Conservation (phyloP, 495 filamentous ascomycete species). For the Aspergillus carlsbadensis region DNA sequence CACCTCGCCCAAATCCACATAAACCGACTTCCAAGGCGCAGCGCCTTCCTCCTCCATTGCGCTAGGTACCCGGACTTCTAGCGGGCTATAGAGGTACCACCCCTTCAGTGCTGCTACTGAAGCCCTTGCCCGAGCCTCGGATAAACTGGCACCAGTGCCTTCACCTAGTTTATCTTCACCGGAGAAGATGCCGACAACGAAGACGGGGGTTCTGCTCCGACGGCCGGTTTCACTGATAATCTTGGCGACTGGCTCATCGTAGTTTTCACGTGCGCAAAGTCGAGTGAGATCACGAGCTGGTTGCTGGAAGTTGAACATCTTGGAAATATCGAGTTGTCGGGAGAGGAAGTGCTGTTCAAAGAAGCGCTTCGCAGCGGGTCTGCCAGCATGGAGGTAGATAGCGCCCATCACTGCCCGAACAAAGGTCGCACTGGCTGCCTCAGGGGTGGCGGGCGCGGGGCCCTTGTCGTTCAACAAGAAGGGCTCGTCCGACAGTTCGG, state of each 20-base stretch:
- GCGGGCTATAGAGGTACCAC: constrained; percentile 93
- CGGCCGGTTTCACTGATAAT: constrained; percentile 88
- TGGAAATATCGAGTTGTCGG: constrained; percentile 70
- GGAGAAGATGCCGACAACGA: constrained; percentile 90
- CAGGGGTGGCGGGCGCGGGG: constrained; percentile 37
- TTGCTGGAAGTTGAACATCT: constrained; percentile 77
- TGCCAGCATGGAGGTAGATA: constrained; percentile 76
- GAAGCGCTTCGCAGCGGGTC: constrained; percentile 72
- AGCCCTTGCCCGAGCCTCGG: constrained; percentile 74
- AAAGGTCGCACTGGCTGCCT: constrained; percentile 60
- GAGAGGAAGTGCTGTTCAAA: constrained; percentile 78
- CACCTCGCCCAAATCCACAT: constrained; percentile 90
- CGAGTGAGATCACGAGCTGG: constrained; percentile 77
- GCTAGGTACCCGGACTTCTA: constrained; percentile 71
- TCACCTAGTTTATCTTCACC: constrained; percentile 88
- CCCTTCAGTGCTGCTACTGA: constrained; percentile 80
- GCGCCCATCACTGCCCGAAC: constrained; percentile 79
- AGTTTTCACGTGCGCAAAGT: constrained; percentile 84
- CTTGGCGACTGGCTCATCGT: constrained; percentile 82
- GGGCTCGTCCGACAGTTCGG: neutral
- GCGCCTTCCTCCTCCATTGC: constrained; percentile 68
- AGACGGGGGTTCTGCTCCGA: constrained; percentile 77
- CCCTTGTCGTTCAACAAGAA: constrained; percentile 9
- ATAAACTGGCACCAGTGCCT: constrained; percentile 69
- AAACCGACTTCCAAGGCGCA: constrained; percentile 71